Conservation (phyloP, 495 filamentous ascomycete genomes). For the Aspergillus mulundensis region DNA sequence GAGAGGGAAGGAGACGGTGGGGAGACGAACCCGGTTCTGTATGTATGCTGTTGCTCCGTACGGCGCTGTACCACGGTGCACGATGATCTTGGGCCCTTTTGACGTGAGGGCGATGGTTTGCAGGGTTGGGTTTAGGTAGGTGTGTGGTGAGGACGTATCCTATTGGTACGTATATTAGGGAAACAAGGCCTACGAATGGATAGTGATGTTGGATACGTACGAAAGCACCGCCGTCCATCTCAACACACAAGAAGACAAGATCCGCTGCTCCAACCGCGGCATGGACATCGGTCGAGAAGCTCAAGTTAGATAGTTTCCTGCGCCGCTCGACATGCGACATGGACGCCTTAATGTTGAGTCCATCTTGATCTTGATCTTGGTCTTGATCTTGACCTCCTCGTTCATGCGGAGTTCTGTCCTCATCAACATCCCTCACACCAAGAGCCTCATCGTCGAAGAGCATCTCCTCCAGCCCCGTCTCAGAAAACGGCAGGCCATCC, state of each 20-base stretch:
- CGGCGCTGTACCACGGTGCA: constrained; percentile 76
- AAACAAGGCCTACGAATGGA: too few relatives aligned
- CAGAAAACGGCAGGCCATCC: constrained; percentile 63
- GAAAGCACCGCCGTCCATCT: constrained; percentile 31
- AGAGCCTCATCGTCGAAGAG: constrained; percentile 11
- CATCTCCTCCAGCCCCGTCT: constrained; percentile 42
- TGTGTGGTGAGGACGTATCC: constrained; percentile 45
- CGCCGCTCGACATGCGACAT: constrained; percentile 33
- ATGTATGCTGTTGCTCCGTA: constrained; percentile 66
- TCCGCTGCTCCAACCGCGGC: constrained; percentile 60
- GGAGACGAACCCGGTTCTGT: constrained; percentile 51
- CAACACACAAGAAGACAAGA: constrained; percentile 68
- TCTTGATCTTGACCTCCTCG: neutral
- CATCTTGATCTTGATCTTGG: neutral
- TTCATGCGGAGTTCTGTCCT: neutral
- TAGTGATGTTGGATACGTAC: too few relatives aligned
- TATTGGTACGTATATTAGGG: too few relatives aligned
- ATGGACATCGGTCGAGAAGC: constrained; percentile 64
- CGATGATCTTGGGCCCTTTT: constrained; percentile 63
- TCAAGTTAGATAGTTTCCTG: constrained; percentile 54
- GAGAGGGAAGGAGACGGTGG: neutral
- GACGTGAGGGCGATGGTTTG: constrained; percentile 59
- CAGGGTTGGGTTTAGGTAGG: constrained; percentile 61
- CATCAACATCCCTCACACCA: too few relatives aligned
- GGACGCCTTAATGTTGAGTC: neutral